Base-by-base conservation (phyloP, 2,329 filamentous ascomycete species). In the Colletotrichum sp. region DNA sequence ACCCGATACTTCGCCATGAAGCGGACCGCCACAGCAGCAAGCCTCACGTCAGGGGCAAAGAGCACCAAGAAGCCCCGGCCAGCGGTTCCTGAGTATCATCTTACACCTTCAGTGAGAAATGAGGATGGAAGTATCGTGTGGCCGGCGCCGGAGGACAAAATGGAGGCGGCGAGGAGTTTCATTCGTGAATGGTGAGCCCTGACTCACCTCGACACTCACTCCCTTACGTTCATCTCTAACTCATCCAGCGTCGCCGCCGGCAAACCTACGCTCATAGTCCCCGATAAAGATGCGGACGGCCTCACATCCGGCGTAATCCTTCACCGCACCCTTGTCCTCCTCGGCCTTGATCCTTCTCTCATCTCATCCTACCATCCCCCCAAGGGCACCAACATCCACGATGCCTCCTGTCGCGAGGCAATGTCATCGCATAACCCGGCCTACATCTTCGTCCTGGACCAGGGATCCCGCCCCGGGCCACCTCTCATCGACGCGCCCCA, bases 281-380 rank as follows among this genome's bases (percentile, higher is more conserved):
- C 93, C 0, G 93, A 94, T 80, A 94, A 94, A 79, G 92, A 94
- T 78, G 92, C 92, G 4, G 93, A 94, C 81, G 93, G 93, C 0
- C 84, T 94, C 5, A 90, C 90, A 3, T 91, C 92, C 3, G 93
- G 93, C 1, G 89, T 90, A 2, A 94, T 94, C 34, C 81, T 94
- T 3, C 86, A 90, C 71, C 90, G 89, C 71, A 93, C 92, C 0
- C 85, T 94, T 5, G 82, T 89, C 3, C 83, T 90, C 3, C 88
- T 94, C 1, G 92, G 92, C 3, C 86, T 94, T 1, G 82, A 88
- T 12, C 78, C 86, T 9, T 82, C 86, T 8, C 82, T 89, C 2
- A 91, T 94, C 71, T 85, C 88, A 5, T 87, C 90, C 0, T 91
- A 94, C 80, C 86, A 93, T 5, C 84, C 93, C 4, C 84, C 86